phyloP scores from a whole-genome alignment of 2,329 filamentous ascomycete genomes.

The Pseudonectria foliicola region DNA sequence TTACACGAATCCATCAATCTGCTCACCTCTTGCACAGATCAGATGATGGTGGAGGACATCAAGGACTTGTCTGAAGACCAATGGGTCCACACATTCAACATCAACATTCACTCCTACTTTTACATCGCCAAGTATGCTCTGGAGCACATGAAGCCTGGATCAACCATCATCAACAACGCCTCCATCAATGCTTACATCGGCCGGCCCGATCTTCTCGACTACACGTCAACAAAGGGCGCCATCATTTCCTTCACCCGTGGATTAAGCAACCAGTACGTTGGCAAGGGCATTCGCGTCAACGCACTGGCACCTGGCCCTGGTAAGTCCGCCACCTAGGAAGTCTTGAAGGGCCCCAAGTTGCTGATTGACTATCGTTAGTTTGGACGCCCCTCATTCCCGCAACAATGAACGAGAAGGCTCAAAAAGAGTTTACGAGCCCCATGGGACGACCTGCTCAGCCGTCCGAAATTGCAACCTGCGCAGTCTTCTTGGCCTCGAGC shows the following conservation, averaged over 20 bases:
- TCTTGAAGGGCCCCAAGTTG: neutral
- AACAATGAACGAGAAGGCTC: conserved; percentile 63
- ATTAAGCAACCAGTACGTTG: conserved; percentile 66
- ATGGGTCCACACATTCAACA: conserved; percentile 73
- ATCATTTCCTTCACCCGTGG: conserved; percentile 74
- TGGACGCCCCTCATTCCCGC: conserved; percentile 71
- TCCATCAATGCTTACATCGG: conserved; percentile 80
- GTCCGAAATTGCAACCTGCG: conserved; percentile 73
- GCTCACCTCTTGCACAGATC: conserved; percentile 18
- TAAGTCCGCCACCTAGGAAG: conserved; percentile 6
- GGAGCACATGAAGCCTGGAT: conserved; percentile 66
- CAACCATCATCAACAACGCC: conserved; percentile 78
- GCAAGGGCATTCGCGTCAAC: conserved; percentile 69
- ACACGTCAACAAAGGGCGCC: conserved; percentile 72
- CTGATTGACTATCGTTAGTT: conserved; percentile 30
- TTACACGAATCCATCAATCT: neutral
- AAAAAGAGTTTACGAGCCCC: conserved; percentile 65
- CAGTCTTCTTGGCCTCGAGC: conserved; percentile 70
- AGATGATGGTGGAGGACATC: conserved; percentile 65
- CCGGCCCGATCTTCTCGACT: conserved; percentile 72
- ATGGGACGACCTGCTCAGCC: conserved; percentile 76
- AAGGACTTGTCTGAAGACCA: conserved; percentile 66
- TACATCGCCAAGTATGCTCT: conserved; percentile 72
- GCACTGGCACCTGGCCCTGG: conserved; percentile 66
- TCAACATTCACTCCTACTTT: conserved; percentile 78